A percentile compares a stretch with the other conserved stretches of the same genome.
phyloP scores from a whole-genome alignment of 2,329 filamentous ascomycete species.

The Elsinoe perseae region DNA sequence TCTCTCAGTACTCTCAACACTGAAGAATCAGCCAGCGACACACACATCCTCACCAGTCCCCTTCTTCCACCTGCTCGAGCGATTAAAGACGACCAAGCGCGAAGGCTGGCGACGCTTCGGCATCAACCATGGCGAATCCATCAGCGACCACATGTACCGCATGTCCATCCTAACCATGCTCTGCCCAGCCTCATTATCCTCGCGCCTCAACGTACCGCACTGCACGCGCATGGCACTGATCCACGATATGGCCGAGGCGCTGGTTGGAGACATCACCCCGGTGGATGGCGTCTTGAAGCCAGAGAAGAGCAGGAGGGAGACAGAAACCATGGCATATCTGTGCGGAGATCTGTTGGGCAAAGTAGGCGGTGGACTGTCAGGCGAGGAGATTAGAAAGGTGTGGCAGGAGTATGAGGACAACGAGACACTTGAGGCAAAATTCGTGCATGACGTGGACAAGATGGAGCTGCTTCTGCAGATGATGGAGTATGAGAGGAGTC shows the following conservation, averaged over 20 bases:
- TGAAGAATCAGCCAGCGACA: constrained; percentile 51
- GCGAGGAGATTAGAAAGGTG: constrained; percentile 63
- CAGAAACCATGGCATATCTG: constrained; percentile 86
- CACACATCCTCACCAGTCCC: constrained; percentile 66
- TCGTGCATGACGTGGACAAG: constrained; percentile 97
- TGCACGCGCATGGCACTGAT: constrained; percentile 95
- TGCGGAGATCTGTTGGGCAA: constrained; percentile 62
- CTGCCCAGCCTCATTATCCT: constrained; percentile 65
- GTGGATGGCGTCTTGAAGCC: constrained; percentile 75
- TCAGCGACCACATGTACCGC: constrained; percentile 98
- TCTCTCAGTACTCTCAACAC: constrained; percentile 52
- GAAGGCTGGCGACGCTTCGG: constrained; percentile 92
- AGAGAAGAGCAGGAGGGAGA: constrained; percentile 84
- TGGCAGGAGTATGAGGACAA: constrained; percentile 97
- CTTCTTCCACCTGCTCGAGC: constrained; percentile 91
- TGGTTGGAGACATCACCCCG: constrained; percentile 95
- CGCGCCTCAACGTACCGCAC: constrained; percentile 65
- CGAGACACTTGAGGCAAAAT: constrained; percentile 72
- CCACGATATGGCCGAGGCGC: constrained; percentile 93
- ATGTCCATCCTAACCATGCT: constrained; percentile 97
- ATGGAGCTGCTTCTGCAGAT: constrained; percentile 91
- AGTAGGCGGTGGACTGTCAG: constrained; percentile 63
- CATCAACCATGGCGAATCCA: constrained; percentile 72
- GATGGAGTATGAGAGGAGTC: constrained; percentile 82
- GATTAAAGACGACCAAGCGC: constrained; percentile 90